Evolutionary conservation across 2,329 filamentous ascomycete species (phyloP), one percentile per base, ranked within the genome.

Genomic region (Cladobotryum protrusum): DNA sequence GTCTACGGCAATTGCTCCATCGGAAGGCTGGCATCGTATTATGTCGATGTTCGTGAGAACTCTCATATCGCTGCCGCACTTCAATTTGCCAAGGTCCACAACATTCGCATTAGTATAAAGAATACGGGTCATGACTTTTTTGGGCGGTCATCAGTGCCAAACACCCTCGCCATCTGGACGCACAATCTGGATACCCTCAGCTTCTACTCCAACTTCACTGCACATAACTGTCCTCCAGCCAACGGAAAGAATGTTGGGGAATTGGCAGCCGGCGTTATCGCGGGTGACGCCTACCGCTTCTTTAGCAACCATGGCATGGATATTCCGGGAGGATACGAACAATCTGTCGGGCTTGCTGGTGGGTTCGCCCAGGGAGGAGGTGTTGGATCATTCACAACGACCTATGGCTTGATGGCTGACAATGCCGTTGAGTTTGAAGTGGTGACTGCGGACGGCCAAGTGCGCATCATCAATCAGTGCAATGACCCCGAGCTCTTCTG

Each of bases 331-430:
- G 80, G 80, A 6, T 75, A 77, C n/a, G 78, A 78, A 47, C 53
- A 58, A 1, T 77, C 74, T 0, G 80, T 85, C 4, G 81, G 80
- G 1, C 57, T 80, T 5, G 74, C 77, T 0, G 82, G 82, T 15
- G 81, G 81, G 1, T 85, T 77, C 56, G 73, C 69, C 3, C 78
- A 81, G 59, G 80, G 79, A 5, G 82, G 79, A 9, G 82, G 83
- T 0, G 79, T 83, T 58, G 74, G 72, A 1, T 67, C 73, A 0
- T 67, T 85, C 2, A 69, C 68, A 20, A 75, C 75, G 1, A 66
- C 61, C 15, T 79, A 77, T 45, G 83, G 83, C 5, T 67, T 87
- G 0, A 76, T 66, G 14, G 79, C 79, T 0, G 82, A 86, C 54
- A 75, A 85, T 44, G 72, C 76, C 0, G 66, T 86, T 3, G 70